Evolutionary conservation across 371 early-diverging fungal genomes (phyloP).

Genomic region (Catenaria anguillulae): DNA sequence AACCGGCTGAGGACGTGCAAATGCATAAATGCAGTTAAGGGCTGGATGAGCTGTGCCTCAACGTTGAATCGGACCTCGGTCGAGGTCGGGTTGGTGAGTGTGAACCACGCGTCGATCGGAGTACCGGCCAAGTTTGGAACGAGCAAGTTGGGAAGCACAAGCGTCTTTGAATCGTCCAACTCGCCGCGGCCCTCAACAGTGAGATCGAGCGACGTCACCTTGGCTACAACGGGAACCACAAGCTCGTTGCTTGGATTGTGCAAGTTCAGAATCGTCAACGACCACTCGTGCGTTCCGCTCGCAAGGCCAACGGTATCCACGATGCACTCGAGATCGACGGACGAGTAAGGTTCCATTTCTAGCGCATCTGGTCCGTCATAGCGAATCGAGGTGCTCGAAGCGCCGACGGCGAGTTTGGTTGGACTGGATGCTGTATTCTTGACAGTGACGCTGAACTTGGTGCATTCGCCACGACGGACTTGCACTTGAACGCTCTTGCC

Average conservation of each 20-base stretch:
- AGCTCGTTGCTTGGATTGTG: constrained; percentile 48
- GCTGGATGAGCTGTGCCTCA: constrained; percentile 41
- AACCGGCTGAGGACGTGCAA: constrained; percentile 64
- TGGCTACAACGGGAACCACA: constrained; percentile 31
- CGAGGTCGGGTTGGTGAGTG: constrained; percentile 52
- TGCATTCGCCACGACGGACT: neutral
- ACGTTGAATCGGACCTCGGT: constrained; percentile 67
- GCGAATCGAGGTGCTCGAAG: neutral
- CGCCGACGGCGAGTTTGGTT: neutral
- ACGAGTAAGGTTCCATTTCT: neutral
- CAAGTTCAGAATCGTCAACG: constrained; percentile 33
- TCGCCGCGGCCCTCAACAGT: neutral
- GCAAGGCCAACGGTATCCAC: neutral
- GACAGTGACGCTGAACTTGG: neutral
- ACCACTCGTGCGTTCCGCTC: neutral
- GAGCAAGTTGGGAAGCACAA: constrained; percentile 52
- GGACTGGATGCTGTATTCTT: constrained; percentile 3
- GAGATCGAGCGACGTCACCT: constrained; percentile 58
- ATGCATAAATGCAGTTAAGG: constrained; percentile 40
- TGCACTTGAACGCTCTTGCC: too few relatives aligned
- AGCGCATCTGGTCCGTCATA: neutral
- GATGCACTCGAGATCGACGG: neutral
- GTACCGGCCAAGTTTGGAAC: constrained; percentile 27
- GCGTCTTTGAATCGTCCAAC: neutral
- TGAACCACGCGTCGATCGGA: constrained; percentile 70